These are phyloP conservation scores for Leccinum fallax DNA, from an alignment of 1,284 basidiomycete species.

Conservation along the genomic window DNA sequence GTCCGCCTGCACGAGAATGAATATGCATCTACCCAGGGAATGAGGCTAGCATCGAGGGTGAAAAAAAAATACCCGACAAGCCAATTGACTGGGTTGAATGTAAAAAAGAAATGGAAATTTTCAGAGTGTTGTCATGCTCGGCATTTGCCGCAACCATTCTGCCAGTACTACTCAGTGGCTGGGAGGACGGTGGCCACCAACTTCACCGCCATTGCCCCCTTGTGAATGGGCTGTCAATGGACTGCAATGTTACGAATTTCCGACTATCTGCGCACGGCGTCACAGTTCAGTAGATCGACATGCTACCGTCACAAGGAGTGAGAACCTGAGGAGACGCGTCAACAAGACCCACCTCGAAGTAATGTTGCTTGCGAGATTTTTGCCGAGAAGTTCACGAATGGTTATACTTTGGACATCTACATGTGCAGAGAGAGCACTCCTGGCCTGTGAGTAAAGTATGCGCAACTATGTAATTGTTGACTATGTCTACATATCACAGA, in stretches of 20 bases:
- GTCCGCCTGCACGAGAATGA: slow-evolving; percentile 14
- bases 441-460: background rate
- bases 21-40: slow-evolving; percentile 34
- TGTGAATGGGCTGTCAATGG: background rate
- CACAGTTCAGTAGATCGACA: background rate
- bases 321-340: background rate
- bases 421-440: background rate
- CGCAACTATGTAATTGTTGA: background rate
- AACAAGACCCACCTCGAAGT: background rate
- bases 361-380: background rate
- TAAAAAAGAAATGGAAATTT: slow-evolving; percentile 21
- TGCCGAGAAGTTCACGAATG: background rate
- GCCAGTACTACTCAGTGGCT: background rate
- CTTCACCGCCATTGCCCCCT: background rate
- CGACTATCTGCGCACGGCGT: background rate
- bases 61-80: slow-evolving; percentile 18
- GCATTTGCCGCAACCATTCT: slow-evolving; percentile 3
- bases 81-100: slow-evolving; percentile 34
- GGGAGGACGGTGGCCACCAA: background rate
- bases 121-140: slow-evolving; percentile 40
- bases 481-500: background rate
- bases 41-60: slow-evolving; percentile 33
- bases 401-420: background rate
- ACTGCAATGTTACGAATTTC: background rate
- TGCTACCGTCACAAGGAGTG: background rate